Conservation (phyloP, 2,329 filamentous ascomycete species). For the Colletotrichum theobromicola region DNA sequence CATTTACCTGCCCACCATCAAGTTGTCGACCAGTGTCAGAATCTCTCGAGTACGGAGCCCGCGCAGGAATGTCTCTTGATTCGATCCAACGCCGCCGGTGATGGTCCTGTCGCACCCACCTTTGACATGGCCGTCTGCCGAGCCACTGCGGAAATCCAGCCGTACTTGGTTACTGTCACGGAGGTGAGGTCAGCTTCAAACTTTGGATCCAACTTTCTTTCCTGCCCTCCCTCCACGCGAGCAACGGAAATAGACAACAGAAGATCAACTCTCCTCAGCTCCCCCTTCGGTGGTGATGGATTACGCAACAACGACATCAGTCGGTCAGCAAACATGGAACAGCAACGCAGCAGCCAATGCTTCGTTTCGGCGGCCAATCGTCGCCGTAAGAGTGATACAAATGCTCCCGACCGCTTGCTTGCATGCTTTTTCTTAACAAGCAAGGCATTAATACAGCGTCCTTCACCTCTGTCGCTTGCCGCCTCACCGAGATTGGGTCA, state of each 20-base stretch:
- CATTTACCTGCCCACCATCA: background rate
- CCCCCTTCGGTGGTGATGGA: background rate
- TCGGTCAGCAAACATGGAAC: background rate
- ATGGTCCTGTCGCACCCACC: background rate
- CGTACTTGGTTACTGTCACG: background rate
- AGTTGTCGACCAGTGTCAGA: background rate
- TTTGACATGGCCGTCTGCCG: background rate
- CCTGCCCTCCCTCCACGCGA: background rate
- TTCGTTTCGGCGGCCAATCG: background rate
- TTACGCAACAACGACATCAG: background rate
- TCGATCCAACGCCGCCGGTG: background rate
- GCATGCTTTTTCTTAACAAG: background rate
- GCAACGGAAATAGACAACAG: background rate
- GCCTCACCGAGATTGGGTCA: constrained; percentile 1
- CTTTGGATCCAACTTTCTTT: background rate
- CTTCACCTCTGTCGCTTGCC: constrained; percentile 2
- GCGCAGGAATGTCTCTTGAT: background rate
- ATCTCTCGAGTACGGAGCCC: background rate
- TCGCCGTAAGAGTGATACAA: background rate
- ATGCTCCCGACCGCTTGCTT: background rate
- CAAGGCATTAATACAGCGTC: background rate
- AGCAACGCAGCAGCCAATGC: background rate
- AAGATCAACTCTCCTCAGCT: background rate
- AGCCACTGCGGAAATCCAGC: background rate
- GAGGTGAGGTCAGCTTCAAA: background rate